These are phyloP conservation scores for Ceratocystis harringtonii DNA, from an alignment of 2,329 filamentous ascomycete genomes.

Conservation along the genomic window DNA sequence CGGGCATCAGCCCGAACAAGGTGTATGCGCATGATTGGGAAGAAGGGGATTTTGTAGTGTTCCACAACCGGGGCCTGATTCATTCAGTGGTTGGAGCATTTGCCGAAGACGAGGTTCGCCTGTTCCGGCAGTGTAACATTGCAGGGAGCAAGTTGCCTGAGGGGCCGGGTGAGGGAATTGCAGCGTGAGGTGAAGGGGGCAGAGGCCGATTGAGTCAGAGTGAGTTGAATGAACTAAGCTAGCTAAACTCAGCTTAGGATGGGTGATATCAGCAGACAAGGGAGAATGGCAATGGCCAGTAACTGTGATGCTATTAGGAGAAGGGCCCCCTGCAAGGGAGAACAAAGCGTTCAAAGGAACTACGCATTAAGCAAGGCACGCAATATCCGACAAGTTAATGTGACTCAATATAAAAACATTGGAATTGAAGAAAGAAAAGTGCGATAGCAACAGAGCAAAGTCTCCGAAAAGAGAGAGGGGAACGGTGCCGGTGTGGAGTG, in stretches of 20 bases:
- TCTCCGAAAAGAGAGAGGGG: no score
- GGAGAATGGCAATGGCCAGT: no score
- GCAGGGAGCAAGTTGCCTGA: conserved; percentile 46
- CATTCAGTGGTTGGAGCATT: conserved; percentile 67
- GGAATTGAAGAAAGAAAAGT: neutral
- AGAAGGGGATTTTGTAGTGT: conserved; percentile 60
- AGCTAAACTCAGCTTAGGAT: no score
- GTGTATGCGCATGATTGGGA: conserved; percentile 68
- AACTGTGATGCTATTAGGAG: neutral
- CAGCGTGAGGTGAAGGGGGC: neutral
- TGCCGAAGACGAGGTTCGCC: conserved; percentile 52
- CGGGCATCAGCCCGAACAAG: conserved; percentile 50
- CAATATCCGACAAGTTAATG: neutral
- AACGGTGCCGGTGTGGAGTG: no score
- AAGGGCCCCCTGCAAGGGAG: neutral
- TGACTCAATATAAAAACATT: neutral
- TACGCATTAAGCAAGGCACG: neutral
- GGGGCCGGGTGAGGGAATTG: conserved; percentile 27
- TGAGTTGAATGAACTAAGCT: no score
- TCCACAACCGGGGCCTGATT: conserved; percentile 61
- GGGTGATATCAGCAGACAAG: no score
- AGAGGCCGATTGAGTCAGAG: no score
- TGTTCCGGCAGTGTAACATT: conserved; percentile 69
- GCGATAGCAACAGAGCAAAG: neutral
- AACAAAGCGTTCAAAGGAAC: neutral